Base-by-base conservation (phyloP, 2,329 filamentous ascomycete species). In the Calonectria pteridis region DNA sequence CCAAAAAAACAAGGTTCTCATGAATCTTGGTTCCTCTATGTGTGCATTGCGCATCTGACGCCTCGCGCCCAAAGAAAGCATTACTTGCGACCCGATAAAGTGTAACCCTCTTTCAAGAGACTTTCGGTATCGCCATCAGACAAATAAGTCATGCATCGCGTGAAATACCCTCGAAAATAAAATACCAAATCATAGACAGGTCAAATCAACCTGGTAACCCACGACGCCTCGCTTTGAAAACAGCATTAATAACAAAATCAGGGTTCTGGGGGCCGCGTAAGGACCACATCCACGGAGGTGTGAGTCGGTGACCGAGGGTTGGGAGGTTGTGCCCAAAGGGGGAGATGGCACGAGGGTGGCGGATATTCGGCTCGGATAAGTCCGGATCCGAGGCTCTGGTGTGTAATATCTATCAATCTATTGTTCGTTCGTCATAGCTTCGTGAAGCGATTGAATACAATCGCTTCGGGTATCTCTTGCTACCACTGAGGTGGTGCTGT, bases 371-470 rank as follows among this genome's bases (percentile, higher is more conserved):
- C 67, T 64, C 37, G 40, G 70, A 72, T 69, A 67, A 65, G 50
- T 20, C 50, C 55, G 68, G 53, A 72, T 49, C 63, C n/a, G 64
- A 62, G 69, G 63, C 55, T 66, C 65, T 74, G 58, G 77, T 75
- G 53, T 71, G 59, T 71, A 74, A 77, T 77, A 72, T 78, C 74
- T 79, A 78, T 77, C 78, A 76, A 73, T 80, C 76, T 80, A 78
- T 80, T 62, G 67, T 78, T 69, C 71, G 73, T 76, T 75, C 75
- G 74, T 76, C 73, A 73, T 79, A 63, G 73, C 67, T 77, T 79
- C 63, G 66, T 80, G 77, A 80, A 79, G 70, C 77, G 73, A 75
- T 29, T 66, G 28, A 49, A 55, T 53, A 7, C 20, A 37, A 53
- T 71, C 59, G 76, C 75, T 79, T 77, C 75, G 78, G 78, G 78